Percentiles rank a stretch among this genome's conserved stretches.
Evolutionary conservation across 2,329 filamentous ascomycete species (phyloP).

Genomic region (Trichothecium sympodiale): DNA sequence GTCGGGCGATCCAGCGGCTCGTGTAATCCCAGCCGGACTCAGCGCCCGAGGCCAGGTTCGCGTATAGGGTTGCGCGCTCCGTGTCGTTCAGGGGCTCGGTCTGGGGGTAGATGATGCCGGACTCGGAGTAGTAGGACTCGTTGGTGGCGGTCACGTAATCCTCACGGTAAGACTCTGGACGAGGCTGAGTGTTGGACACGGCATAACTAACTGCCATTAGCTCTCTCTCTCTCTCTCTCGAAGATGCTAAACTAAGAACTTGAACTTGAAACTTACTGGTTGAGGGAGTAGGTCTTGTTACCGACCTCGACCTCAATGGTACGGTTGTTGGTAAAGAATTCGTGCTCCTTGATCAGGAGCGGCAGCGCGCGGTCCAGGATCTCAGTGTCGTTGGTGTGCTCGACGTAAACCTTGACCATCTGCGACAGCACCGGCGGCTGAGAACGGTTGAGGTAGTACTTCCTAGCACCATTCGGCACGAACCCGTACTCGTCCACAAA

Average conservation of each 20-base stretch:
- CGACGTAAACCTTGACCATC: constrained; percentile 55
- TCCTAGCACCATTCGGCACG: constrained; percentile 55
- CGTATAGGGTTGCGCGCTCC: constrained; percentile 42
- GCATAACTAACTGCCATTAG: constrained; percentile 29
- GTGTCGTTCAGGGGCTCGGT: constrained; percentile 36
- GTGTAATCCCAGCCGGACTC: constrained; percentile 58
- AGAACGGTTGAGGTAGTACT: constrained; percentile 58
- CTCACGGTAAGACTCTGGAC: constrained; percentile 56
- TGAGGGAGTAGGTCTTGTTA: constrained; percentile 40
- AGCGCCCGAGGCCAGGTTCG: constrained; percentile 52
- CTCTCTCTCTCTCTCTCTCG: not conserved
- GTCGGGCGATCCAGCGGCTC: constrained; percentile 45
- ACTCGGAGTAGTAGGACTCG: constrained; percentile 42
- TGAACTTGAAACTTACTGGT: constrained; percentile 38
- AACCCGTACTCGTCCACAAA: constrained; percentile 54
- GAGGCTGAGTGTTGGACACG: constrained; percentile 53
- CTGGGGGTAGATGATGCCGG: constrained; percentile 48
- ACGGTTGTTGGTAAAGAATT: constrained; percentile 52
- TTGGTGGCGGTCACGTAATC: constrained; percentile 58
- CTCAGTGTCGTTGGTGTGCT: constrained; percentile 52
- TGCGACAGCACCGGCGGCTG: constrained; percentile 55
- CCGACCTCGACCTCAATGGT: constrained; percentile 38
- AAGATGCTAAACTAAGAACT: not conserved
- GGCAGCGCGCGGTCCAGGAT: constrained; percentile 51
- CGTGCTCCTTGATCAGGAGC: constrained; percentile 50